These are phyloP conservation scores for Suillus hirtellus DNA, from an alignment of 768 basidiomycete genomes.

Conservation along the genomic window DNA sequence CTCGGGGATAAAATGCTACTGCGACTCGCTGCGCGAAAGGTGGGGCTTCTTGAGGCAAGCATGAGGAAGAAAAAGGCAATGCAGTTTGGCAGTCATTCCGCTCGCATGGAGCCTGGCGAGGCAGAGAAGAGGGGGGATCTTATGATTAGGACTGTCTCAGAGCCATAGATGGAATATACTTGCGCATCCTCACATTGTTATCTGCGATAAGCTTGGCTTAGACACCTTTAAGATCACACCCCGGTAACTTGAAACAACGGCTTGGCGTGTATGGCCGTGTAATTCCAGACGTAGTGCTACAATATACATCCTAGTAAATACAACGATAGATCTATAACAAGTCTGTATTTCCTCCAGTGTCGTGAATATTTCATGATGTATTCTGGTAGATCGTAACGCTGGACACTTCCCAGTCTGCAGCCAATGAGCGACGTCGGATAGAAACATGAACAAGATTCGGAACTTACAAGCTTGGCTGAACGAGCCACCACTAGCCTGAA, in stretches of 20 bases:
- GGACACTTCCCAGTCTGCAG: slow-evolving; percentile 78
- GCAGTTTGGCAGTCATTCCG: slow-evolving; percentile 93
- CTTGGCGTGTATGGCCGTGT: background rate
- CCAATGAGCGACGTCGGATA: slow-evolving; percentile 10
- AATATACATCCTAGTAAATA: slow-evolving; percentile 1
- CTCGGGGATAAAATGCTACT: slow-evolving; percentile 89
- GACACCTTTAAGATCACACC: background rate
- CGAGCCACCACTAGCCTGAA: slow-evolving; percentile 67
- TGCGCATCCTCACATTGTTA: background rate
- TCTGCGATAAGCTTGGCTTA: background rate
- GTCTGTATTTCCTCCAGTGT: background rate
- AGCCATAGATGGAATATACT: background rate
- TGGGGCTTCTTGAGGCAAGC: slow-evolving; percentile 80
- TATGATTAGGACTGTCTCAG: slow-evolving; percentile 16
- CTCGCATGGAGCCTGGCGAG: slow-evolving; percentile 72
- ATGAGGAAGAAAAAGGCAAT: slow-evolving; percentile 87
- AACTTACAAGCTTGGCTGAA: slow-evolving; percentile 78
- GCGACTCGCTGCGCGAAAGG: slow-evolving; percentile 62
- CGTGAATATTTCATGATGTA: slow-evolving; percentile 19
- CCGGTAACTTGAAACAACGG: background rate
- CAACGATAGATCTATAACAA: background rate
- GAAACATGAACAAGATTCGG: background rate
- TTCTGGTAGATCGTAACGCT: slow-evolving; percentile 73
- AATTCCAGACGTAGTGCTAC: background rate
- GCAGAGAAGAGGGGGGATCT: slow-evolving; percentile 52